Evolutionary conservation across 495 filamentous ascomycete genomes (phyloP).

Genomic region (Xylaria telfairii): DNA sequence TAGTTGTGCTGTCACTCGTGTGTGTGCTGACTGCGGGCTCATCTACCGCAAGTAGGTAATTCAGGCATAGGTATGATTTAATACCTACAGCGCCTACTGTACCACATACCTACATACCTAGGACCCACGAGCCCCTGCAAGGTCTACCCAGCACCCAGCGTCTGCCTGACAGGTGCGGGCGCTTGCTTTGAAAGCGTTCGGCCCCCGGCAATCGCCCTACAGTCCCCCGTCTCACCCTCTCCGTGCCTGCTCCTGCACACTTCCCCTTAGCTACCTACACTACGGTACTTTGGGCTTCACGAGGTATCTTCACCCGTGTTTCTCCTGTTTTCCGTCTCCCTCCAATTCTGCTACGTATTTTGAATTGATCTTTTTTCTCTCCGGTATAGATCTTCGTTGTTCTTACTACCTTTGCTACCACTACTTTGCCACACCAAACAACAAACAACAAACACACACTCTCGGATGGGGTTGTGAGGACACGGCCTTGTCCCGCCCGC

Average conservation of each 20-base stretch:
- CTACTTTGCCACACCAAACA: background rate
- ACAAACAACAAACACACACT: background rate
- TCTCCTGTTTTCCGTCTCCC: conserved; percentile 2
- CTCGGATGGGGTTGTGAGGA: conserved; percentile 39
- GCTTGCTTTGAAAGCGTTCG: conserved; percentile 10
- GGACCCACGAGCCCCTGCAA: background rate
- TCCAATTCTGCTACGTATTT: conserved; percentile 4
- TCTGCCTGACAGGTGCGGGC: conserved; percentile 16
- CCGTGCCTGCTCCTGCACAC: conserved; percentile 14
- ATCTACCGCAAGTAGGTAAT: too few species aligned
- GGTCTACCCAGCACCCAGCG: background rate
- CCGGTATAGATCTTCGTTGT: conserved; percentile 13
- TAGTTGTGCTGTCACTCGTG: too few species aligned
- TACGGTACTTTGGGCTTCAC: background rate
- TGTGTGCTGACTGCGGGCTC: too few species aligned
- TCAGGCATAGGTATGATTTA: too few species aligned
- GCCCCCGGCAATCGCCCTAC: conserved; percentile 22
- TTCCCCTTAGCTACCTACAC: background rate
- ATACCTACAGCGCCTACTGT: too few species aligned
- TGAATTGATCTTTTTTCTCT: background rate
- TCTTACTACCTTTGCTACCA: background rate
- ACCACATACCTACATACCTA: background rate
- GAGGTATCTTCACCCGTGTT: background rate
- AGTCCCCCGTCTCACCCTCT: conserved; percentile 12
- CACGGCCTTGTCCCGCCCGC: conserved; percentile 31